phyloP scores from a whole-genome alignment of 257 asterid species.

The Solanum sitiens region DNA sequence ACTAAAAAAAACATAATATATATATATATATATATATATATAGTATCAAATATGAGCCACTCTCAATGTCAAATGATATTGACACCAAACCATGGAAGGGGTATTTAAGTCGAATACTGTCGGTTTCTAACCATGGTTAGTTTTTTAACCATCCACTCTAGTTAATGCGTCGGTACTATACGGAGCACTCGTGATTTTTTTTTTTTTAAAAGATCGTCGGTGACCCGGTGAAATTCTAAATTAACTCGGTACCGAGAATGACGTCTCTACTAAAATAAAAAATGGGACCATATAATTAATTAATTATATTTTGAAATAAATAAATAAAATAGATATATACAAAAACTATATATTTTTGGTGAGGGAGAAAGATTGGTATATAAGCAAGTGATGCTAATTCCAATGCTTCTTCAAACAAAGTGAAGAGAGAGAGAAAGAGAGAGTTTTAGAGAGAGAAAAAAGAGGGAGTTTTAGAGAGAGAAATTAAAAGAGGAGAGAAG shows the following conservation, averaged over 20 bases:
- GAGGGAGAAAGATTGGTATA: conserved; percentile 28
- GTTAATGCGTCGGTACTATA: background rate
- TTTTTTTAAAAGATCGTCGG: conserved; percentile 7
- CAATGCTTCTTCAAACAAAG: conserved; percentile 26
- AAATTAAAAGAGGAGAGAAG: conserved; percentile 2
- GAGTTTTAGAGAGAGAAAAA: conserved; percentile 5
- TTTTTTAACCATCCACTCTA: background rate
- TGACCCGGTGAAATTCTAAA: conserved; percentile 15
- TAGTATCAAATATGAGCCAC: background rate
- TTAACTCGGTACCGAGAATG: conserved; percentile 10
- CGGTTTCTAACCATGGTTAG: conserved; percentile 16
- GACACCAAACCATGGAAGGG: background rate
- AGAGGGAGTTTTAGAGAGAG: conserved; percentile 3
- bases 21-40: too few species aligned
- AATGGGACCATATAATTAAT: background rate
- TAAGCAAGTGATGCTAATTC: conserved; percentile 48
- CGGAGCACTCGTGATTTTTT: conserved; percentile 9
- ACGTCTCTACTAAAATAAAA: background rate
- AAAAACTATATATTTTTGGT: background rate
- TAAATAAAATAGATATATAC: background rate
- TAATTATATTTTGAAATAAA: background rate
- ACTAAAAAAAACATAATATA: background rate
- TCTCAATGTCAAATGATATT: background rate
- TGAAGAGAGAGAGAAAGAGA: background rate
- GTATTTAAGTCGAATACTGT: background rate